A percentile compares a stretch with the other conserved stretches of the same genome.
phyloP scores from a whole-genome alignment of 2,329 filamentous ascomycete genomes.

The Fusarium sp. region DNA sequence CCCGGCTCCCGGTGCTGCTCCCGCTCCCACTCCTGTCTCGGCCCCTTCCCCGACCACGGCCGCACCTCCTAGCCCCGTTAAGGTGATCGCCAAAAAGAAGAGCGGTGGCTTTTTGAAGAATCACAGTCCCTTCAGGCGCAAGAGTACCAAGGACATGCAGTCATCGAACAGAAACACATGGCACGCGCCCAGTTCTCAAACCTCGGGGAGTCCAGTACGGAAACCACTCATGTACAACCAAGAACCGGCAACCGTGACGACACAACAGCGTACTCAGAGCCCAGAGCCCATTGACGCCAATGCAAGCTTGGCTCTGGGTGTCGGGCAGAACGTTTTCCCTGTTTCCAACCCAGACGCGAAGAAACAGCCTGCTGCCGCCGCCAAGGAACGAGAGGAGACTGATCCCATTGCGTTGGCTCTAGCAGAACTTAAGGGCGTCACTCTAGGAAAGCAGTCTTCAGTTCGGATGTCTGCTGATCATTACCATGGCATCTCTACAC shows the following conservation, averaged over 20 bases:
- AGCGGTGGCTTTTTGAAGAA: conserved; percentile 94
- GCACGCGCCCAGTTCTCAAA: conserved; percentile 56
- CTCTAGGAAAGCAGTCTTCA: conserved; percentile 80
- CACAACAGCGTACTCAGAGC: conserved; percentile 66
- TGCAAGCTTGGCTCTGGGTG: conserved; percentile 91
- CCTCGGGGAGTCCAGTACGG: conserved; percentile 49
- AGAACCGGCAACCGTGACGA: conserved; percentile 52
- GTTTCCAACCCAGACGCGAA: conserved; percentile 82
- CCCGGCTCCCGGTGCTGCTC: neutral
- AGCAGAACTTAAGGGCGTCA: conserved; percentile 89
- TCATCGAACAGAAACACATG: conserved; percentile 69
- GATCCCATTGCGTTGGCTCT: conserved; percentile 95
- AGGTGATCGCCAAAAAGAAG: conserved; percentile 75
- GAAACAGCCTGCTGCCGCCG: conserved; percentile 45
- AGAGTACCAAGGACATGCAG: conserved; percentile 82
- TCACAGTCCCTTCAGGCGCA: conserved; percentile 90
- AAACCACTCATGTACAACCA: conserved; percentile 56
- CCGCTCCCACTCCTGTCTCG: neutral
- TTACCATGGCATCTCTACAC: conserved; percentile 93
- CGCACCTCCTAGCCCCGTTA: conserved; percentile 64
- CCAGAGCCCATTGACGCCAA: conserved; percentile 92
- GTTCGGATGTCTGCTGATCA: conserved; percentile 93
- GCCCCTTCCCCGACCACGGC: neutral
- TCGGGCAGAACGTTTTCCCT: conserved; percentile 96
- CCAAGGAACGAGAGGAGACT: conserved; percentile 67